A percentile compares a stretch with the other conserved stretches of the same genome.
Conservation (phyloP, 1,139 yeast genomes). For the Diutina sp. region DNA sequence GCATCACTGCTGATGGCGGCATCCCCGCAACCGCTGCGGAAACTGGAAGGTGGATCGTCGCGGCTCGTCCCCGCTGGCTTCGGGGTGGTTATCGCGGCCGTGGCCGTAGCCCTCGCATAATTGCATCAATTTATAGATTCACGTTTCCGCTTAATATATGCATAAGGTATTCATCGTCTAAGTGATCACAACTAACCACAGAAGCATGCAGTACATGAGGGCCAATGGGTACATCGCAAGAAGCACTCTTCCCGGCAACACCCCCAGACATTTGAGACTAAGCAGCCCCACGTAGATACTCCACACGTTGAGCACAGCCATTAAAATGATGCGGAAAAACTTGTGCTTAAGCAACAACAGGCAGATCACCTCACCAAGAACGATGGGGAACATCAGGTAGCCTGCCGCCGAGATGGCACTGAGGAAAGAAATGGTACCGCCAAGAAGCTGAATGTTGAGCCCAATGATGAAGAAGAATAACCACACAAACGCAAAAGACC, state of each 20-base stretch:
- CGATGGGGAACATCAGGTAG: slow-evolving; percentile 69
- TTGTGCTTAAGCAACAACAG: slow-evolving; percentile 40
- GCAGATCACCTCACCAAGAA: slow-evolving; percentile 51
- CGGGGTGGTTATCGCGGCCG: background rate
- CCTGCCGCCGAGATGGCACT: slow-evolving; percentile 76
- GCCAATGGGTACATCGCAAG: slow-evolving; percentile 75
- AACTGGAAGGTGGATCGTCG: background rate
- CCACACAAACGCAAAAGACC: slow-evolving; percentile 37
- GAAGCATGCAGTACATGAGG: slow-evolving; percentile 55
- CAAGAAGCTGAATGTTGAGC: slow-evolving; percentile 62
- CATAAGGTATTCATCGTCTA: slow-evolving; percentile 10
- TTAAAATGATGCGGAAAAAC: slow-evolving; percentile 41
- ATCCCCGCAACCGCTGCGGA: background rate
- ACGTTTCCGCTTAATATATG: background rate
- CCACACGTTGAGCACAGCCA: slow-evolving; percentile 50
- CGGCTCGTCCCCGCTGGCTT: background rate
- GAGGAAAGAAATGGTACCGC: slow-evolving; percentile 62
- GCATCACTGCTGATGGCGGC: background rate
- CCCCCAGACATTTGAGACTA: slow-evolving; percentile 59
- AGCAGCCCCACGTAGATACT: slow-evolving; percentile 58
- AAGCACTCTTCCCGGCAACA: slow-evolving; percentile 52
- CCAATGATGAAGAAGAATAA: slow-evolving; percentile 45
- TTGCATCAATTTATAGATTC: background rate
- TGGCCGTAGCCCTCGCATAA: background rate
- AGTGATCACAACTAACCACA: slow-evolving; percentile 71